These are phyloP conservation scores for Aspergillus carbonarius DNA, from an alignment of 2,329 filamentous ascomycete genomes.

Conservation along the genomic window DNA sequence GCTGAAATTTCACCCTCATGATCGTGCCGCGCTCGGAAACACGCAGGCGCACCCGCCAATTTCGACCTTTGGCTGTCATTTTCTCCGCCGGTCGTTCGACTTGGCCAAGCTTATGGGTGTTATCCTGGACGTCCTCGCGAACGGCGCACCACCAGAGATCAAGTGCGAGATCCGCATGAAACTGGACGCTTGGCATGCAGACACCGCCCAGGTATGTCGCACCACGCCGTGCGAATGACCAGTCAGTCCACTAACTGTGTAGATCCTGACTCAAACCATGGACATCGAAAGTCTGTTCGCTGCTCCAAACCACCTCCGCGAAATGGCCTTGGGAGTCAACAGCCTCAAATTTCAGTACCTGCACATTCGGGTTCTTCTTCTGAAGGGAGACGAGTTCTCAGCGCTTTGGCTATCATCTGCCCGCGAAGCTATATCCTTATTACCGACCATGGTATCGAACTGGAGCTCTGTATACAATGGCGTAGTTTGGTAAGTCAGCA, in stretches of 20 bases:
- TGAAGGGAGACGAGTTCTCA: constrained; percentile 5
- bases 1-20: background rate
- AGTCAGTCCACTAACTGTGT: background rate
- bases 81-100: background rate
- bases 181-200: background rate
- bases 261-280: background rate
- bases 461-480: constrained; percentile 19
- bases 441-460: constrained; percentile 15
- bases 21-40: background rate
- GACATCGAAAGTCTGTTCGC: background rate
- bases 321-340: constrained; percentile 14
- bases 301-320: constrained; percentile 2
- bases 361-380: constrained; percentile 5
- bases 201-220: background rate
- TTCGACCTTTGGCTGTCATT: background rate
- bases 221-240: background rate
- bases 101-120: background rate
- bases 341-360: constrained; percentile 14
- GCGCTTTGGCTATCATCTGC: constrained; percentile 6
- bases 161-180: background rate
- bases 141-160: background rate
- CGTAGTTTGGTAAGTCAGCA: constrained; percentile 13
- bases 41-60: background rate
- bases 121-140: background rate
- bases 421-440: constrained; percentile 15